Conservation (phyloP, 345 rosid species). For the Ceriops tagal region DNA sequence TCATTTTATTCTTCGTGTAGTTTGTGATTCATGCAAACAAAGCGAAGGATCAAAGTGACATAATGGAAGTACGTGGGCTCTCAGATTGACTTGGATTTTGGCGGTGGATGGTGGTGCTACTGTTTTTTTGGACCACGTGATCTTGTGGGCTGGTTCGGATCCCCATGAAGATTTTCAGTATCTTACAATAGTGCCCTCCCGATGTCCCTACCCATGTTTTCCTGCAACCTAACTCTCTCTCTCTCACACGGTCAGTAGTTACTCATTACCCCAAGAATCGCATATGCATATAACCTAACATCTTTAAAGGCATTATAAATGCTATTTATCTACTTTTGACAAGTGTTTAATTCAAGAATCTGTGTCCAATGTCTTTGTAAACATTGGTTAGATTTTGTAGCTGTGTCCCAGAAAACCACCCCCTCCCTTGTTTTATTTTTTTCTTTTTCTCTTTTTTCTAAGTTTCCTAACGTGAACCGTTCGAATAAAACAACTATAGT, state of each 20-base stretch:
- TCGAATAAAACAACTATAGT: too few species aligned
- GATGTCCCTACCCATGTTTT: constrained; percentile 13
- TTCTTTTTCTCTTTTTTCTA: too few species aligned
- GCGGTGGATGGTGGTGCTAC: constrained; percentile 13
- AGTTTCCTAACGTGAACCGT: too few species aligned
- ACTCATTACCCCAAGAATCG: constrained; percentile 20
- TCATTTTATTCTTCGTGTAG: not conserved
- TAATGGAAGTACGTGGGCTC: not conserved
- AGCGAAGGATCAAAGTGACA: too few species aligned
- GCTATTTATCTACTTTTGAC: too few species aligned
- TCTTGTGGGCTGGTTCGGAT: constrained; percentile 41
- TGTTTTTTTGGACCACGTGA: constrained; percentile 27
- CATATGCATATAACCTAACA: not conserved
- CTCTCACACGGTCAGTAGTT: not conserved
- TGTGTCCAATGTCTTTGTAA: too few species aligned
- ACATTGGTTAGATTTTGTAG: too few species aligned
- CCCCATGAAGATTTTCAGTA: constrained; percentile 50
- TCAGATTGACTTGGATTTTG: constrained; percentile 1
- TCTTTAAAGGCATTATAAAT: too few species aligned
- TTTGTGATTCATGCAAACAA: not conserved
- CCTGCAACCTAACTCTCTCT: not conserved
- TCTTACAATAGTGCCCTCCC: constrained; percentile 27
- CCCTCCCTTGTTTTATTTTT: too few species aligned
- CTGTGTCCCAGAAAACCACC: too few species aligned
- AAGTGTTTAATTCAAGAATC: too few species aligned